Evolutionary conservation across 2,329 filamentous ascomycete species (phyloP), one percentile per base, ranked within the genome.

Genomic region (Aspergillus luchuensis): DNA sequence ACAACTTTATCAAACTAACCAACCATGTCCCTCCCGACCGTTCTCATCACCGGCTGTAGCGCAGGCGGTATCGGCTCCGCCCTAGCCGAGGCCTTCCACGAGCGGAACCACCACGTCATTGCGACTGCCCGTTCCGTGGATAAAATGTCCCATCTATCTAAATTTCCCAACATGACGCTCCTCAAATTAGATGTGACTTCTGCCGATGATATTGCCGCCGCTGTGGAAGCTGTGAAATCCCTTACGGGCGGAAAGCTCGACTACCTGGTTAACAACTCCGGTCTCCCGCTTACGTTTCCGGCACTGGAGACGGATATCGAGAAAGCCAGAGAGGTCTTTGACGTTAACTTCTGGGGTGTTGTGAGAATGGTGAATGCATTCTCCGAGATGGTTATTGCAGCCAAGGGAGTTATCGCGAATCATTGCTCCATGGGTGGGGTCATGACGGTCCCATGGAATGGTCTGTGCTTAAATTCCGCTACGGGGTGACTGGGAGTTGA

Each of bases 241-340:
- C 19, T 61, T 15, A 77, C 75, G 0, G 71, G 69, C 10, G 76
- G 76, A 11, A 71, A 53, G 7, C 68, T 81, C 8, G 72, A 80
- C 57, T 66, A 71, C 33, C 67, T 81, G 0, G 66, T 82, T 58
- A 82, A 82, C 67, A 83, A 82, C 57, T 77, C 80, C 11, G 80
- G 76, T 2, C 51, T 57, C 2, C 66, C 64, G n/a, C 71, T 70
- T n/a, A 63, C 69, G 8, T 69, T 69, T 59, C 80, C 79, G 1
- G 61, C 74, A 4, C 56, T 81, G 8, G 78, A 81, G 48, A 63
- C 69, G 0, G 65, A 74, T 28, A 59, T 80, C 2, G 65, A 69
- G 1, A 62, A 74, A 15, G 74, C 72, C n/a, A 76, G 72, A 52
- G 61, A 56, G 15, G 33, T 80, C 3, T 81, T 76, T 59, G 77